Percentiles rank a stretch among this genome's conserved stretches.
phyloP scores from a whole-genome alignment of 345 rosid species.

The Dipteronia sinensis region DNA sequence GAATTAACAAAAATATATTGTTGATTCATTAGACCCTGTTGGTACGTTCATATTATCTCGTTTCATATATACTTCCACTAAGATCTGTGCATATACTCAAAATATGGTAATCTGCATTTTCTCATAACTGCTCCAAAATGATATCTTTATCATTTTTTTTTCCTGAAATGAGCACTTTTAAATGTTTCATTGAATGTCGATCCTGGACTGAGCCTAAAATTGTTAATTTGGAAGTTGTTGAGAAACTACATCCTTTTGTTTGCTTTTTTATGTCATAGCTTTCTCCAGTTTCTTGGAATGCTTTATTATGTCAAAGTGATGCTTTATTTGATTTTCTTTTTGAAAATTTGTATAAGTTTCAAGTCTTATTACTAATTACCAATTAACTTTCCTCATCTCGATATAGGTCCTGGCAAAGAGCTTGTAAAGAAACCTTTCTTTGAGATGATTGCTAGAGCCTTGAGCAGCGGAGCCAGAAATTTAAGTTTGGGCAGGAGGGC shows the following conservation, averaged over 20 bases:
- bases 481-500: too few relatives aligned
- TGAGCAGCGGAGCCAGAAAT: conserved; percentile 22
- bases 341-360: neutral
- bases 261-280: neutral
- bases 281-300: neutral
- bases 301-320: neutral
- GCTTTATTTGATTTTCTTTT: neutral
- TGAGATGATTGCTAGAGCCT: conserved; percentile 68
- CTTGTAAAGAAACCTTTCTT: conserved; percentile 95
- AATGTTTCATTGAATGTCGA: neutral
- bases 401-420: conserved; percentile 86
- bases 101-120: neutral
- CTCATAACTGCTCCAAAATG: too few relatives aligned
- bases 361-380: neutral
- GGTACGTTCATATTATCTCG: conserved; percentile 51
- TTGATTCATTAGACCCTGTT: conserved; percentile 95
- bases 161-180: neutral
- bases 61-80: neutral
- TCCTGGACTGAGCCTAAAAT: neutral
- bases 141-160: neutral
- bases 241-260: too few relatives aligned
- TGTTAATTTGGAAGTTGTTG: neutral
- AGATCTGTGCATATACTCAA: neutral
- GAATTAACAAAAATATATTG: conserved; percentile 32
- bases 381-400: conserved; percentile 18